A percentile compares a stretch with the other conserved stretches of the same genome.
These are phyloP conservation scores for Leccinum uliginosum DNA, from an alignment of 768 basidiomycete genomes.

Conservation along the genomic window DNA sequence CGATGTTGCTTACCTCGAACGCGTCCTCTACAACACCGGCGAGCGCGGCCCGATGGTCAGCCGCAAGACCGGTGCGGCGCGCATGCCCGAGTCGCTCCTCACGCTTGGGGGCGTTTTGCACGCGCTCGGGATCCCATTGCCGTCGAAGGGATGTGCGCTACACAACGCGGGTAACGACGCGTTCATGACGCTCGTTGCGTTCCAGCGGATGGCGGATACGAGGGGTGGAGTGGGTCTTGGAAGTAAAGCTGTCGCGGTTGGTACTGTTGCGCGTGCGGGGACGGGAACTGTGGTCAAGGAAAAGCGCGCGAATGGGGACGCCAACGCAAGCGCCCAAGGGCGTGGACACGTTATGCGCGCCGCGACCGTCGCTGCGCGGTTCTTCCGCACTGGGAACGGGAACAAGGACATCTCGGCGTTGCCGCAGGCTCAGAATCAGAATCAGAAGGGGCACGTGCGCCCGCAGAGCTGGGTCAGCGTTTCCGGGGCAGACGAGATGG, in stretches of 20 bases:
- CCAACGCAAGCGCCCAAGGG: background rate
- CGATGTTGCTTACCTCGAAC: slow-evolving; percentile 63
- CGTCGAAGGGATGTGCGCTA: slow-evolving; percentile 32
- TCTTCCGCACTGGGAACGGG: slow-evolving; percentile 14
- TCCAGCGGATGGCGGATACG: slow-evolving; percentile 68
- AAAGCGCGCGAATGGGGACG: background rate
- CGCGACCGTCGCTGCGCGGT: slow-evolving; percentile 13
- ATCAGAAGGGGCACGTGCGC: background rate
- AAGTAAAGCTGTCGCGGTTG: background rate
- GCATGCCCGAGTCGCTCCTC: slow-evolving; percentile 50
- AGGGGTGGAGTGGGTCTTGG: slow-evolving; percentile 14
- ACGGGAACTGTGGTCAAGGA: background rate
- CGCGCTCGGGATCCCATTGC: slow-evolving; percentile 40
- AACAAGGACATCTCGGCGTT: background rate
- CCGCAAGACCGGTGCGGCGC: slow-evolving; percentile 49
- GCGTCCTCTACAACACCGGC: slow-evolving; percentile 54
- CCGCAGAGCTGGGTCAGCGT: background rate
- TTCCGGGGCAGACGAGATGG: slow-evolving; percentile 11
- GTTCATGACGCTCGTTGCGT: slow-evolving; percentile 58
- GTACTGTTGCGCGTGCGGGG: background rate
- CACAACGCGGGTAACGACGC: slow-evolving; percentile 84
- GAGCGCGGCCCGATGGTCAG: slow-evolving; percentile 59
- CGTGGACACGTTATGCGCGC: slow-evolving; percentile 5
- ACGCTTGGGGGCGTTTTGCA: slow-evolving; percentile 60
- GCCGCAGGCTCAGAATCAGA: background rate